Evolutionary conservation across 2,329 filamentous ascomycete species (phyloP), one percentile per base, ranked within the genome.

Genomic region (Colletotrichum sojae): DNA sequence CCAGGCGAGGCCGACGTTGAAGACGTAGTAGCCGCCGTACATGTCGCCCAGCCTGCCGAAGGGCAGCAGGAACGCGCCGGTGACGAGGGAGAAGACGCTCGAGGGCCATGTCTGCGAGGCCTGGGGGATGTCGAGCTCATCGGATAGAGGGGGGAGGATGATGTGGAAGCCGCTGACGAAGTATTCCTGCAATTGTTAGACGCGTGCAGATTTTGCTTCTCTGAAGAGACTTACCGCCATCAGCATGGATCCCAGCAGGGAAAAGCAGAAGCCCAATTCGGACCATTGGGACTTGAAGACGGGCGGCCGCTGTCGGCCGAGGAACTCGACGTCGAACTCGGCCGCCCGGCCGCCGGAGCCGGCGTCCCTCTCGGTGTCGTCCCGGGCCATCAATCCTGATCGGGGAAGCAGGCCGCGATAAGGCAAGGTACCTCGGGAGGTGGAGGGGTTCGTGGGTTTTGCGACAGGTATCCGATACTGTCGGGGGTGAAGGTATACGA

Each of bases 161-260:
- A 92, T 91, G 68, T 87, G 88, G 77, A 95, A 96, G 39, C 94
- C 94, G 54, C 90, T 92, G 58, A 95, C 87, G 76, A 91, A 92
- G 79, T 91, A 95, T 80, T 95, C 92, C 83, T 87, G 73, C 66
- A 6, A 12, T 2, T 6, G 49, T 64, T 27, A 64, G 55, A 9
- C 4, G 27, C 20, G 5, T 39, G 18, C 27, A 12, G 43, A 55
- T 13, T 16, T 25, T 10, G 31, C 16, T 22, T 25, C 12, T 25
- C 2, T 12, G 6, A 16, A 31, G 1, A 15, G 25, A 13, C 83
- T 52, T 77, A 85, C 84, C 36, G 86, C 83, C 73, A 91, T 83
- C 70, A 91, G 86, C 80, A 91, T 90, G 53, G 89, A 90, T 70
- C 88, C 85, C 13, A 90, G 79, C 20, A 92, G 82, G 0, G 88